Base-by-base conservation (phyloP, 805 yeast species). In the Ogataea polymorpha region DNA sequence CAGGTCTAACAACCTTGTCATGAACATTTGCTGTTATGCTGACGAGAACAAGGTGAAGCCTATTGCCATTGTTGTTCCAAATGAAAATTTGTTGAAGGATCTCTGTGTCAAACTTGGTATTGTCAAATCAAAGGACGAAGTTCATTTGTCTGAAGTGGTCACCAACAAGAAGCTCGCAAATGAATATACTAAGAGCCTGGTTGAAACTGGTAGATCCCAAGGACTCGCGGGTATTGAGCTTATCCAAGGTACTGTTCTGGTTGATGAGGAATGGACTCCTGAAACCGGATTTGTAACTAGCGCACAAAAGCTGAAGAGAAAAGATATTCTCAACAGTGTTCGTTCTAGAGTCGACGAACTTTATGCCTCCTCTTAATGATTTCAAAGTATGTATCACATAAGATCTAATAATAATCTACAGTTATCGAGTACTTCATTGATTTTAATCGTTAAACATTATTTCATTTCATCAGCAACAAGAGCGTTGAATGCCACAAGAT, bases 241-340 rank as follows among this genome's bases (percentile, higher is more conserved):
- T 50, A 61, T 93, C 42, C 79, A 78, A 50, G 95, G 90, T 52
- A 73, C 84, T 46, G 88, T 84, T 11, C 63, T 93, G 45, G 74
- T 80, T 43, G 90, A 86, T 50, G 91, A 80, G 38, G 99, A 93
- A 70, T 93, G 99, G 98, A 93, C 98, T 29, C 98, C 99, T 31
- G 93, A 88, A 66, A 86, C 80, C 60, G 98, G 96, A 0, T 87
- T 70, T 51, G 95, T 91, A 42, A 89, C 98, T 12, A 81, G 95
- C 44, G 99, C 99, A 18, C 97, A 90, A 68, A 93, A 93, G 69
- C 75, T 93, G 58, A 96, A 91, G 72, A 84, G 99, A 73, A 86
- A 77, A 73, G 85, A 85, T 72, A 93, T 93, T 59, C 68, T 87
- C 53, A 77, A 72, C 23, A 77, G 81, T 46, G 85, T 82, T 60